Evolutionary conservation across 495 filamentous ascomycete genomes (phyloP), one percentile per base, ranked within the genome.

Genomic region (Glonium stellatum): DNA sequence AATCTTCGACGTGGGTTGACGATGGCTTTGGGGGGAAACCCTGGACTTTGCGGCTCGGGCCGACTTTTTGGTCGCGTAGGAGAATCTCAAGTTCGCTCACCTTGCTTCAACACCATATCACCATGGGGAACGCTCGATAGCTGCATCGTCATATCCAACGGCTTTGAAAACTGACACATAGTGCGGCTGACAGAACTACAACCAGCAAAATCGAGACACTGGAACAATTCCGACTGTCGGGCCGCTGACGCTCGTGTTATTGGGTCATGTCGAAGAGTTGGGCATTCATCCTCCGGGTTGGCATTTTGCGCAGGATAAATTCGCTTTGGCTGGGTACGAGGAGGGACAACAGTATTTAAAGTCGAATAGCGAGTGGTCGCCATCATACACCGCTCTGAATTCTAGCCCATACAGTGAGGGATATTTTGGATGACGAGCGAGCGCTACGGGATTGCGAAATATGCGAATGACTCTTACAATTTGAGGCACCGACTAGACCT

Each of bases 111-210:
- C 27, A 31, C 2, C 6, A 31, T 6, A 31, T 31, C 27, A 31
- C 27, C 27, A 31, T 31, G 27, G 27, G 27, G 27, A 31, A 31
- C 27, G 6, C 27, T 25, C 21, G 25, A 56, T 25, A 18, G 18
- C 48, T 1, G 39, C 6, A 23, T 37, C 19, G 1, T 25, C 6
- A 31, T 31, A 31, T 61, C 61, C 22, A 61, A 55, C 12, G 53
- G 49, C 36, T 54, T 55, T 6, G 61, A 51, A 52, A 51, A 54
- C 50, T 54, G 61, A 47, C 31, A 61, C 65, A 67, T 67, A 55
- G 54, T 54, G 35, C 63, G 36, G 4, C 47, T 55, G 11, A 18
- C 31, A 27, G 55, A 34, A 41, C 23, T 56, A 37, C 63, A 66
- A 0, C 35, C 63, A 27, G 59, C 44, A 18, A 65, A 34, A 4